Conservation (phyloP, 257 asterid species). For the Solanum sejunctum region DNA sequence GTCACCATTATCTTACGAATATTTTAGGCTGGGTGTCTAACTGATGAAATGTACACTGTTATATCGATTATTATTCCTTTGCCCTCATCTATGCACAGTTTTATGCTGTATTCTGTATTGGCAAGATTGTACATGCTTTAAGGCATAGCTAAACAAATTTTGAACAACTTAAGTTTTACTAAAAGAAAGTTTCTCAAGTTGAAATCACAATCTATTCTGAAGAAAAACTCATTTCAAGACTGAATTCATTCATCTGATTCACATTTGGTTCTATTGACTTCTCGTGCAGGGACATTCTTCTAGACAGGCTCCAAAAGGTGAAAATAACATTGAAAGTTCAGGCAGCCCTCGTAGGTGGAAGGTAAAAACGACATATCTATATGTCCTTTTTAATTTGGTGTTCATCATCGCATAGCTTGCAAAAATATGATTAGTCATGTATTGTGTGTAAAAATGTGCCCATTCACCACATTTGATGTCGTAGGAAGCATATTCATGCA, state of each 20-base stretch:
- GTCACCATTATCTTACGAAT: neutral
- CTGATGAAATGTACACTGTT: neutral
- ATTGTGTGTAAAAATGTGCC: neutral
- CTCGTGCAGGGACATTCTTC: conserved; percentile 35
- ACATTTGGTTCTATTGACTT: neutral
- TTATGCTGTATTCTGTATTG: neutral
- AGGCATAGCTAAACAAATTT: neutral
- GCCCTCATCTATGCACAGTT: neutral
- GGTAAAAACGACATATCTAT: conserved; percentile 20
- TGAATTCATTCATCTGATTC: neutral
- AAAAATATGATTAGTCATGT: neutral
- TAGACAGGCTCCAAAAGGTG: conserved; percentile 23
- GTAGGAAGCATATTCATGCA: neutral
- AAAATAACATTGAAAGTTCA: conserved; percentile 31
- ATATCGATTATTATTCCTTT: neutral
- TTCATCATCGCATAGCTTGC: neutral
- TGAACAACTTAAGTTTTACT: neutral
- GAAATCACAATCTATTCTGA: neutral
- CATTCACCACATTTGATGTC: neutral
- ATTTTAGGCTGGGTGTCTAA: neutral
- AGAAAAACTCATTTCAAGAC: neutral
- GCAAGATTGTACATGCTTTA: neutral
- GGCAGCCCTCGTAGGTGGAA: conserved; percentile 41
- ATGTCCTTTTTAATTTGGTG: neutral
- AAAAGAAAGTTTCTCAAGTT: neutral